These are phyloP conservation scores for Jatropha multifida DNA, from an alignment of 441 rosid genomes.

Conservation along the genomic window DNA sequence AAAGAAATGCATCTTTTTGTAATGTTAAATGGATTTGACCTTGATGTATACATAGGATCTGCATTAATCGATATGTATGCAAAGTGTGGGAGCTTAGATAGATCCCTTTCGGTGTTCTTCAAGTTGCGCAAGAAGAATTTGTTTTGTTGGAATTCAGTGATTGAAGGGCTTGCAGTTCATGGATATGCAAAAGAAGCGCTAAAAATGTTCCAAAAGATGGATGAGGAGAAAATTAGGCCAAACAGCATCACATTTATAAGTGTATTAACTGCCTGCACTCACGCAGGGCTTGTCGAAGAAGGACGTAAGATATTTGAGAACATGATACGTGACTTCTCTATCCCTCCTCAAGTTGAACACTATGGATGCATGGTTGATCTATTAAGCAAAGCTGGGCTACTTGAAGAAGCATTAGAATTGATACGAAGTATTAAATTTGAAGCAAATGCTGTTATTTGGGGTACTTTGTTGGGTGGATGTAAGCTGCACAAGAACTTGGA, in stretches of 20 bases:
- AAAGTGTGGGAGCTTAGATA: slow-evolving; percentile 33
- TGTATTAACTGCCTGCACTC: slow-evolving; percentile 37
- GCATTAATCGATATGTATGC: slow-evolving; percentile 38
- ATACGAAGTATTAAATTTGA: slow-evolving; percentile 20
- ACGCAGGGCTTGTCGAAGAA: slow-evolving; percentile 38
- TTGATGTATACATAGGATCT: slow-evolving; percentile 30
- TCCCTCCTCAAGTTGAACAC: slow-evolving; percentile 21
- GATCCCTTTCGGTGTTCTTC: slow-evolving; percentile 30
- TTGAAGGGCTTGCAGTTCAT: slow-evolving; percentile 39
- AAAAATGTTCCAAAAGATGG: slow-evolving; percentile 23
- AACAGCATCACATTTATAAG: slow-evolving; percentile 34
- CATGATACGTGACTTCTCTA: slow-evolving; percentile 17
- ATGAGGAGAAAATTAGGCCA: slow-evolving; percentile 21
- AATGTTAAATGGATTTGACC: slow-evolving; percentile 21
- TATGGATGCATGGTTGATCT: slow-evolving; percentile 32
- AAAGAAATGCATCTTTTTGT: slow-evolving; percentile 24
- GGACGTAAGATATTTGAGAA: slow-evolving; percentile 23
- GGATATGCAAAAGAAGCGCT: slow-evolving; percentile 31
- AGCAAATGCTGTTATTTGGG: slow-evolving; percentile 40
- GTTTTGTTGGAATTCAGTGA: slow-evolving; percentile 34
- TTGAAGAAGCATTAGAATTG: slow-evolving; percentile 26
- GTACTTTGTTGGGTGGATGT: slow-evolving; percentile 33
- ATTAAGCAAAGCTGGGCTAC: slow-evolving; percentile 27
- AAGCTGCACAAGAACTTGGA: slow-evolving; percentile 26
- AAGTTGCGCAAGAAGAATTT: slow-evolving; percentile 27